Evolutionary conservation across 1,284 basidiomycete genomes (phyloP).

Genomic region (Bjerkandera adusta): DNA sequence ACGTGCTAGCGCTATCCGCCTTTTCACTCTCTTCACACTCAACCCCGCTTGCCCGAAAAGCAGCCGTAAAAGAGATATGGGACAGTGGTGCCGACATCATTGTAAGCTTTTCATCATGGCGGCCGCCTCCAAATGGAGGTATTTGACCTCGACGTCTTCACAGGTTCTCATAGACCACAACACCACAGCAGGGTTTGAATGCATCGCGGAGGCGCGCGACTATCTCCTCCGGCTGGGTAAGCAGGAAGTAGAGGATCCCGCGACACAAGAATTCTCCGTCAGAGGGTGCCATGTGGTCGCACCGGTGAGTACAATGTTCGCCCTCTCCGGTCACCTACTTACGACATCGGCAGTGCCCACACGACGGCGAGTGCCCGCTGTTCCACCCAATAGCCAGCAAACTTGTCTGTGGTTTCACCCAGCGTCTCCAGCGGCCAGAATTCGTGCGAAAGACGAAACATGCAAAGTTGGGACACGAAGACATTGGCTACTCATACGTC

Average conservation of each 20-base stretch:
- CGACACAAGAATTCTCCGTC: constrained; percentile 33
- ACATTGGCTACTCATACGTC: constrained; percentile 88
- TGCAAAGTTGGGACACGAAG: constrained; percentile 79
- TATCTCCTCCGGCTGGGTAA: constrained; percentile 70
- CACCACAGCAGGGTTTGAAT: constrained; percentile 75
- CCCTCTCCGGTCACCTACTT: constrained; percentile 19
- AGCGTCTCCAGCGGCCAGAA: constrained; percentile 81
- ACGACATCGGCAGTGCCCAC: constrained; percentile 70
- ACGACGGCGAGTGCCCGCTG: constrained; percentile 85
- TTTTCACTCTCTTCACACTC: constrained; percentile 80
- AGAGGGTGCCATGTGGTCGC: constrained; percentile 79
- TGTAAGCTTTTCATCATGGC: constrained; percentile 34
- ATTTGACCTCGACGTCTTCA: constrained; percentile 17
- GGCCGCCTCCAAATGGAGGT: constrained; percentile 12
- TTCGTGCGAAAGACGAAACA: constrained; percentile 90
- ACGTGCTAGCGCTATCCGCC: constrained; percentile 79
- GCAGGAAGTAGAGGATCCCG: constrained; percentile 51
- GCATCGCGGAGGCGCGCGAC: constrained; percentile 82
- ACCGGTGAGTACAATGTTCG: constrained; percentile 52
- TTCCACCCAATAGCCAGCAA: constrained; percentile 47
- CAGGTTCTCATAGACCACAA: constrained; percentile 89
- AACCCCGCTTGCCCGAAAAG: constrained; percentile 59
- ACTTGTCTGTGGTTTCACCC: constrained; percentile 81
- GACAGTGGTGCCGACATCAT: constrained; percentile 82
- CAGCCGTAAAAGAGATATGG: constrained; percentile 84